Conservation (phyloP, 495 filamentous ascomycete genomes). For the Hypoxylon lienhwacheense region DNA sequence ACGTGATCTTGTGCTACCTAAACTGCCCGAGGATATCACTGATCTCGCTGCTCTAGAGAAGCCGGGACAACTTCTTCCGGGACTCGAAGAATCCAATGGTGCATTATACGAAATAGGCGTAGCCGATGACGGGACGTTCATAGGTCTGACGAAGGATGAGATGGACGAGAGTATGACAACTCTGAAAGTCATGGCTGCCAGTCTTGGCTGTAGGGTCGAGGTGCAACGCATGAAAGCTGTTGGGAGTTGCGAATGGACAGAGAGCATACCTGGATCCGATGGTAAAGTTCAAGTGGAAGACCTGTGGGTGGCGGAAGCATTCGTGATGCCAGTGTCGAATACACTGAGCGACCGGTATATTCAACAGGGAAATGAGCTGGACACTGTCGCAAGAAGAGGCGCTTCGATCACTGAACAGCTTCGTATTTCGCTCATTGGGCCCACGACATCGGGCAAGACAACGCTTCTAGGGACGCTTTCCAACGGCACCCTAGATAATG, state of each 20-base stretch:
- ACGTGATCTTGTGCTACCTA: conserved; percentile 66
- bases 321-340: conserved; percentile 48
- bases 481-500: conserved; percentile 87
- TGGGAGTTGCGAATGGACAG: conserved; percentile 80
- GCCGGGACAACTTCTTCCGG: conserved; percentile 68
- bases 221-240: conserved; percentile 82
- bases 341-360: conserved; percentile 11
- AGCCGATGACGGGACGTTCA: conserved; percentile 88
- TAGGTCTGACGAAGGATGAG: conserved; percentile 88
- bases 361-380: conserved; percentile 5
- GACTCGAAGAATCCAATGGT: conserved; percentile 88
- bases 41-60: conserved; percentile 58
- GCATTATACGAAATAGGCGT: conserved; percentile 97
- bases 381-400: conserved; percentile 29
- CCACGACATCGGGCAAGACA: conserved; percentile 92
- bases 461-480: conserved; percentile 86
- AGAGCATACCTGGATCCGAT: conserved; percentile 35
- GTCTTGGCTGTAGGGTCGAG: conserved; percentile 85
- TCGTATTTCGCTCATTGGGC: conserved; percentile 86
- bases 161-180: conserved; percentile 85
- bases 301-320: conserved; percentile 87
- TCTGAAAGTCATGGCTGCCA: conserved; percentile 84
- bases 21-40: conserved; percentile 63
- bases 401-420: conserved; percentile 68
- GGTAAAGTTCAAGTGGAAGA: conserved; percentile 48